These are phyloP conservation scores for Vicia faba DNA, from an alignment of 306 rosid species.

Conservation along the genomic window DNA sequence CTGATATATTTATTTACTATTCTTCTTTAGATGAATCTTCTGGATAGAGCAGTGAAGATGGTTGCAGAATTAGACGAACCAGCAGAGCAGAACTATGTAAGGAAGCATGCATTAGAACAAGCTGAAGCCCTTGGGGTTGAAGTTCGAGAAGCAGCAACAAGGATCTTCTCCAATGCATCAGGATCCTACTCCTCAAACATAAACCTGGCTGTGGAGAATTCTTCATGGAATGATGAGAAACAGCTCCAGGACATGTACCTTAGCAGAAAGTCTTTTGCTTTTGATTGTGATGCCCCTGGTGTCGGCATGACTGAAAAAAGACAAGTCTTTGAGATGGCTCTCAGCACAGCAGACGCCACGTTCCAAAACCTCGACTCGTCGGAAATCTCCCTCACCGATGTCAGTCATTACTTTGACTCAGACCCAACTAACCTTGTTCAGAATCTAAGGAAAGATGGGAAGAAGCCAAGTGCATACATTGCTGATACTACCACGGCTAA, in stretches of 20 bases:
- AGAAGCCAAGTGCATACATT: slow-evolving; percentile 94
- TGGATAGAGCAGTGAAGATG: slow-evolving; percentile 97
- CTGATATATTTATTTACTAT: slow-evolving; percentile 27
- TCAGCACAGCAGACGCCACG: slow-evolving; percentile 98
- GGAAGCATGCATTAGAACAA: slow-evolving; percentile 92
- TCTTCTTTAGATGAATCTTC: slow-evolving; percentile 81
- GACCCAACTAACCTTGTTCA: slow-evolving; percentile 98
- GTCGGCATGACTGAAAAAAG: slow-evolving; percentile 91
- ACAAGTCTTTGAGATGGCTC: slow-evolving; percentile 95
- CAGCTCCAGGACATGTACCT: slow-evolving; percentile 98
- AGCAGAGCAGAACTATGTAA: slow-evolving; percentile 68
- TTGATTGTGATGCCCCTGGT: slow-evolving; percentile 91
- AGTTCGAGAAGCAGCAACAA: slow-evolving; percentile 96
- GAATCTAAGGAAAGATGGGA: slow-evolving; percentile 90
- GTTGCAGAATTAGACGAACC: slow-evolving; percentile 98
- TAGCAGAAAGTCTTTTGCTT: slow-evolving; percentile 93
- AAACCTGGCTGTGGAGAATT: slow-evolving; percentile 95
- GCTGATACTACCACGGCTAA: slow-evolving; percentile 99
- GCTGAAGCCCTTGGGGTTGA: slow-evolving; percentile 81
- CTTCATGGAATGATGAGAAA: slow-evolving; percentile 98
- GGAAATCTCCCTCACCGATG: slow-evolving; percentile 97
- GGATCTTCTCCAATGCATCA: slow-evolving; percentile 93
- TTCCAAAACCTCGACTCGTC: slow-evolving; percentile 98
- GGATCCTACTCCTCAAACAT: slow-evolving; percentile 98
- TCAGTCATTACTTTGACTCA: slow-evolving; percentile 96